Evolutionary conservation across 2,329 filamentous ascomycete species (phyloP), one percentile per base, ranked within the genome.

Genomic region (Fusarium agapanthi): DNA sequence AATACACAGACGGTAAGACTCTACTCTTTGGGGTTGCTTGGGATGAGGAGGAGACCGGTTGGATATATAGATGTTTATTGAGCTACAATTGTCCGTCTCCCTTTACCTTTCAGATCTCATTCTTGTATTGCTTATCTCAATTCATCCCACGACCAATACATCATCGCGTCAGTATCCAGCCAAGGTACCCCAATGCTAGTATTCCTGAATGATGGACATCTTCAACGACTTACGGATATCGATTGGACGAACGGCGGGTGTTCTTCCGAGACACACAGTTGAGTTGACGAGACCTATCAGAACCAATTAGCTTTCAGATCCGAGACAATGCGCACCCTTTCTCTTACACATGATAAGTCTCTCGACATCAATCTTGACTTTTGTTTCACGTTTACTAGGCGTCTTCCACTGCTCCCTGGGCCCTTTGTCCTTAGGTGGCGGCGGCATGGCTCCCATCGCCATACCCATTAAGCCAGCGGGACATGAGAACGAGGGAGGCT

Each of bases 231-330:
- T 66, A 1, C 63, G 43, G 3, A 66, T 65, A 7, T 66, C 61
- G 5, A 38, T 43, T 3, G 63, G 63, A 0, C 63, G 41, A 1
- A 66, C 61, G 1, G 63, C 63, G 3, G 63, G 63, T 7, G 63
- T 66, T n/a, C 63, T 41, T 15, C 61, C 63, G 6, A 66, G 34
- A 5, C 63, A 66, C 1, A 66, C 61, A 15, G 61, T 66, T 6
- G 37, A 57, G 32, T 58, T 66, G 15, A 55, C 54, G 2, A 66
- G 34, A 6, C 50, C 63, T 66, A 2, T 28, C 6, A 16, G 0
- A 2, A 22, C 5, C 5, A 28, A 7, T 65, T 15, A 37, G 22
- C 20, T 2, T 20, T 3, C 7, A 7, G 3, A 8, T 1, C 2
- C 6, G 2, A 22, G 1, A 0, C 8, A 4, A 24, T 7, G 2